Evolutionary conservation across 805 yeast species (phyloP), one percentile per base, ranked within the genome.

Genomic region (Lipomyces orientalis): DNA sequence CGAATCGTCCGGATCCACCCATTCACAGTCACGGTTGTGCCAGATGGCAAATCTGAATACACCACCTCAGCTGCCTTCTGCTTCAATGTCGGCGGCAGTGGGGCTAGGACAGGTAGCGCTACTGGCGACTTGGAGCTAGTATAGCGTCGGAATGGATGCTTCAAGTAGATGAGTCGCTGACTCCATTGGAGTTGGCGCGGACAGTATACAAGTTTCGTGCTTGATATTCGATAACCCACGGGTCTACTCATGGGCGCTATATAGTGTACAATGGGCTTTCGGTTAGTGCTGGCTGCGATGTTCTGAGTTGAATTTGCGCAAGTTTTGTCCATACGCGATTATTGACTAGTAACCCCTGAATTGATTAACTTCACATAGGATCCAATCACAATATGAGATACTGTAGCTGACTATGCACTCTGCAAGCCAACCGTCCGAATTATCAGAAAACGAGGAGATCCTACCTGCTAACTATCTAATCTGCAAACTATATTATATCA

Each of bases 1-100:
- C 97, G 84, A 1, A 91, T 85, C 0, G 93, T 84, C 64, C 86
- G 86, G 29, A 95, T 84, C 88, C 91, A 88, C 0, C 98, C 99
- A 34, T 83, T 80, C 4, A 90, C 82, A 1, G 81, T 78, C 6
- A 87, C 78, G 0, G 83, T 66, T 12, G 65, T 56, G 31, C 74
- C 77, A 9, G 67, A 67, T 16, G 60, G 49, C 19, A 60, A 46
- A 19, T 60, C 60, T 4, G 54, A 64, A 7, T 16, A 31, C 3
- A 12, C 35, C 2, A 54, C 62, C 55, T 39, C 58, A 4, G 56
- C 25, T 8, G 43, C 54, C 2, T 58, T 55, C 10, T 19, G 33
- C 22, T 25, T 29, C 37, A 64, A 25, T 9, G 67, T 64, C 55
- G 29, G 55, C 14, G 55, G 55, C 10, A 52, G 22, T 25, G 34